Percentiles rank a stretch among this genome's conserved stretches.
Conservation (phyloP, 805 yeast species). For the Wickerhamomyces alni region DNA sequence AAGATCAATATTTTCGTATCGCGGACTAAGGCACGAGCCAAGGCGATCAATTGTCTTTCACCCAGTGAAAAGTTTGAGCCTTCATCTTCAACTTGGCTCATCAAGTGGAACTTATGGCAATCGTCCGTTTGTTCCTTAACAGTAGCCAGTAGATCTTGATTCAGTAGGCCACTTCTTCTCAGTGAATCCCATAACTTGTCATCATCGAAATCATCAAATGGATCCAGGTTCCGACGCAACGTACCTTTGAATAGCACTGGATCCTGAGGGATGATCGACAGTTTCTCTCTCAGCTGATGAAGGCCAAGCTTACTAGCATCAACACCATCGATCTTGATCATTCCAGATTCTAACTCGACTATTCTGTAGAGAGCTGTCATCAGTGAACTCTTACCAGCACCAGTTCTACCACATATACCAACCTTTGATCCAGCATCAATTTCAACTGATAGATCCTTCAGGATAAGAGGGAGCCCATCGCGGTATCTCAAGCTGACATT, state of each 20-base stretch:
- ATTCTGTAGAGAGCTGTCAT: constrained; percentile 57
- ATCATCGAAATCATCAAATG: constrained; percentile 55
- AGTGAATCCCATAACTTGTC: constrained; percentile 56
- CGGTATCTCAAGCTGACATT: constrained; percentile 46
- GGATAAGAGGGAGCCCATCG: constrained; percentile 44
- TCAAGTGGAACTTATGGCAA: constrained; percentile 51
- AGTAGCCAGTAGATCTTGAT: constrained; percentile 1
- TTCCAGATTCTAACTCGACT: constrained; percentile 53
- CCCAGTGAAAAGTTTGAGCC: constrained; percentile 66
- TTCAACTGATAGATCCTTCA: constrained; percentile 37
- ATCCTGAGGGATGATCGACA: constrained; percentile 78
- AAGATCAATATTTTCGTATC: constrained; percentile 51
- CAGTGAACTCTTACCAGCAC: constrained; percentile 60
- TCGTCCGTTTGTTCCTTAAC: constrained; percentile 1
- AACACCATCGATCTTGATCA: constrained; percentile 57
- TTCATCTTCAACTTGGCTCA: constrained; percentile 55
- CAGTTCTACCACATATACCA: constrained; percentile 62
- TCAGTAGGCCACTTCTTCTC: constrained; percentile 56
- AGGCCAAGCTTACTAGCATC: constrained; percentile 59
- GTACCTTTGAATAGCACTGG: constrained; percentile 75
- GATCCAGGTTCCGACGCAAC: constrained; percentile 65
- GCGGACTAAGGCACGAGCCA: constrained; percentile 64
- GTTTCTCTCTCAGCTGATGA: constrained; percentile 51
- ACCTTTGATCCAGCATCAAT: constrained; percentile 48
- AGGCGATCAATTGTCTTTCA: constrained; percentile 59